Conservation (phyloP, 306 rosid genomes). For the Rosa chinensis region DNA sequence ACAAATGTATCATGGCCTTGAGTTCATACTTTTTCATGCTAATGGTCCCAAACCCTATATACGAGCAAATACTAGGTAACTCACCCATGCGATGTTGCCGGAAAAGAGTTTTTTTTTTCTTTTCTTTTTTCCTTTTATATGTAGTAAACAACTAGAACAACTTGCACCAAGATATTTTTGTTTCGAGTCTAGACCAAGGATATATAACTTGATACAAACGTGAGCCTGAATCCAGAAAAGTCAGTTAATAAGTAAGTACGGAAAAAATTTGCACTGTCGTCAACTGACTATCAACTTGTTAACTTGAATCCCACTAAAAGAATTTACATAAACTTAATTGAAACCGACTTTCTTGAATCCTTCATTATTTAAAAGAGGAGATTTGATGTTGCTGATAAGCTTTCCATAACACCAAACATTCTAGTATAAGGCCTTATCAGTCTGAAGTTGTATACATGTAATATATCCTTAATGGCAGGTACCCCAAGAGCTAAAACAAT, state of each 20-base stretch:
- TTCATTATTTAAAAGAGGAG: constrained; percentile 68
- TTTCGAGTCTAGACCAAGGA: background rate
- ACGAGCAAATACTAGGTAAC: too few species aligned
- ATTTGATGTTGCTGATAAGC: constrained; percentile 86
- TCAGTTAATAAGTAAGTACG: constrained; percentile 70
- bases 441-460: constrained; percentile 68
- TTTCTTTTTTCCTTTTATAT: too few species aligned
- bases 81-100: too few species aligned
- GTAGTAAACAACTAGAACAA: constrained; percentile 9
- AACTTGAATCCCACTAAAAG: constrained; percentile 53
- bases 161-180: background rate
- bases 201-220: background rate
- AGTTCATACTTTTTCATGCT: too few species aligned
- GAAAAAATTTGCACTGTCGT: constrained; percentile 69
- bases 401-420: constrained; percentile 90
- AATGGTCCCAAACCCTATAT: too few species aligned
- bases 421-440: constrained; percentile 65
- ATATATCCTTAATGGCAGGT: constrained; percentile 74
- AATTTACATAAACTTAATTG: constrained; percentile 63
- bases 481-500: constrained; percentile 89
- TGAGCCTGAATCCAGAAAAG: constrained; percentile 87
- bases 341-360: constrained; percentile 75
- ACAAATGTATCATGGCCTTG: too few species aligned
- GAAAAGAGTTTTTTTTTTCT: too few species aligned
- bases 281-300: too few species aligned